Percentiles rank a stretch among this genome's conserved stretches.
phyloP scores from a whole-genome alignment of 768 basidiomycete species.

The Crucibulum laeve region DNA sequence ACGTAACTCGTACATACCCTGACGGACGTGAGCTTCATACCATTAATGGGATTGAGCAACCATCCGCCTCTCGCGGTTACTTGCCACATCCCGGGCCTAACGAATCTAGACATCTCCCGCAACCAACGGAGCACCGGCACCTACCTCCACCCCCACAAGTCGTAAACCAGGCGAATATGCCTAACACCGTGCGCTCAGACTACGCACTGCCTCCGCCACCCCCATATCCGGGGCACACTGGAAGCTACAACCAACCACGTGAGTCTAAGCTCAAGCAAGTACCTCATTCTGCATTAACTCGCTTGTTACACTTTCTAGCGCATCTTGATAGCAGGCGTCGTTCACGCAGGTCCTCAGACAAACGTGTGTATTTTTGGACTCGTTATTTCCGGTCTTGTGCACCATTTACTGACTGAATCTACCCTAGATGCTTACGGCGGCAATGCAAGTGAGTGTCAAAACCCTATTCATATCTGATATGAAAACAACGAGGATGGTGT shows the following conservation, averaged over 20 bases:
- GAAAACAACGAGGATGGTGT: background rate
- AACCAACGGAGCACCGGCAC: background rate
- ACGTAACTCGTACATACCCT: constrained; percentile 58
- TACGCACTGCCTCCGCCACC: constrained; percentile 18
- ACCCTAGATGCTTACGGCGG: constrained; percentile 1
- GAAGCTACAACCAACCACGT: constrained; percentile 13
- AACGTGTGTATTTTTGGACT: constrained; percentile 10
- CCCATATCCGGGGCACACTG: constrained; percentile 13
- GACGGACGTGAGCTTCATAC: constrained; percentile 65
- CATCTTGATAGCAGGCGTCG: background rate
- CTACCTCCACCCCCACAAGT: background rate
- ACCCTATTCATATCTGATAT: constrained; percentile 1
- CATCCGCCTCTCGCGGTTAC: constrained; percentile 19
- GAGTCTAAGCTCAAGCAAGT: constrained; percentile 3
- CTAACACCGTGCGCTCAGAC: constrained; percentile 13
- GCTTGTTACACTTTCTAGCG: background rate
- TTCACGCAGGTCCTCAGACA: background rate
- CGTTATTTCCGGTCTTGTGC: background rate
- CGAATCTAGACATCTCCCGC: constrained; percentile 5
- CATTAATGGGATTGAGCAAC: constrained; percentile 63
- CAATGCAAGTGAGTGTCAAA: constrained; percentile 1
- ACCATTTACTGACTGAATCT: background rate
- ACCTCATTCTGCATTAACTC: background rate
- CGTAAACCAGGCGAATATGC: constrained; percentile 1
- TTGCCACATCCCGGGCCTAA: constrained; percentile 14